Conservation (phyloP, 352 stramenopile species). For the Phytophthora sojae region DNA sequence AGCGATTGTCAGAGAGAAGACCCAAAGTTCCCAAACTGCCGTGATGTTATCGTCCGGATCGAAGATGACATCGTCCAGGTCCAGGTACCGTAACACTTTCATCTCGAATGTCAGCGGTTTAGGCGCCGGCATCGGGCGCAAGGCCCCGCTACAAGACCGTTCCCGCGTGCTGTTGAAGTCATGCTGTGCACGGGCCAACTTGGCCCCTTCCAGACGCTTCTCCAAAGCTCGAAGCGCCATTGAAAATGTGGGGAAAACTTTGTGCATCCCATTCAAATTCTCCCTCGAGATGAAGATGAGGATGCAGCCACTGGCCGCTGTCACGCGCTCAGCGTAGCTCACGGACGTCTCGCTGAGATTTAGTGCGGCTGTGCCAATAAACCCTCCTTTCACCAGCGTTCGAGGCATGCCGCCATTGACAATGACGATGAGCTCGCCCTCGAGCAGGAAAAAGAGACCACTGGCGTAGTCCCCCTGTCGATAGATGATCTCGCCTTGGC, state of each 20-base stretch:
- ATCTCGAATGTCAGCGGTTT: conserved; percentile 36
- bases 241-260: conserved; percentile 63
- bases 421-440: conserved; percentile 64
- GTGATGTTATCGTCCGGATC: conserved; percentile 44
- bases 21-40: conserved; percentile 39
- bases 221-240: conserved; percentile 71
- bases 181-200: conserved; percentile 46
- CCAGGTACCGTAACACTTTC: conserved; percentile 39
- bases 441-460: conserved; percentile 64
- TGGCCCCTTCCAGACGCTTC: conserved; percentile 55
- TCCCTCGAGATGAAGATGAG: conserved; percentile 63
- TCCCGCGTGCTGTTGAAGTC: conserved; percentile 24
- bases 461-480: conserved; percentile 67
- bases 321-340: conserved; percentile 66
- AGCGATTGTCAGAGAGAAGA: conserved; percentile 35
- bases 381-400: conserved; percentile 53
- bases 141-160: neutral
- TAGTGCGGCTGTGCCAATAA: conserved; percentile 58
- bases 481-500: conserved; percentile 71
- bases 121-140: neutral
- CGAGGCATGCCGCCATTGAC: conserved; percentile 39
- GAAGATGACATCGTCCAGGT: conserved; percentile 45
- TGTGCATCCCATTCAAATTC: conserved; percentile 62
- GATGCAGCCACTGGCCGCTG: conserved; percentile 64
- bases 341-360: conserved; percentile 61